These are phyloP conservation scores for Metschnikowia sp. DNA, from an alignment of 805 yeast species.

Conservation along the genomic window DNA sequence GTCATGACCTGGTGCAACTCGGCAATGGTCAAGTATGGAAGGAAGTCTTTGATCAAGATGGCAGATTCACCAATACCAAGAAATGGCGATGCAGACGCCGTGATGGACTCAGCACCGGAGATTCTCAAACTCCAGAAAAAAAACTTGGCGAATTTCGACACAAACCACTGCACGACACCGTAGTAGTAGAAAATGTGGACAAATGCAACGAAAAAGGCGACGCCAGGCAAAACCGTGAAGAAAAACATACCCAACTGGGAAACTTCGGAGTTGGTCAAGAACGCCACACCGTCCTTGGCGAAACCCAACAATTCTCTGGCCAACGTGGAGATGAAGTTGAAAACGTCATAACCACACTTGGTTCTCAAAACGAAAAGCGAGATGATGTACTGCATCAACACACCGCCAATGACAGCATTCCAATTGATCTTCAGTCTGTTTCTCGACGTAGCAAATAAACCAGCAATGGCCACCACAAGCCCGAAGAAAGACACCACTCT, in stretches of 20 bases:
- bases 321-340: constrained; percentile 55
- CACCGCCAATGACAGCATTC: constrained; percentile 59
- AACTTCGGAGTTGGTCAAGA: constrained; percentile 43
- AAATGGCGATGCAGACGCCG: constrained; percentile 66
- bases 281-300: constrained; percentile 60
- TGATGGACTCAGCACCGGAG: constrained; percentile 63
- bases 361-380: constrained; percentile 63
- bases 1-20: constrained; percentile 62
- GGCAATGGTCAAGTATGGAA: constrained; percentile 57
- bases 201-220: constrained; percentile 60
- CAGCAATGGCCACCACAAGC: constrained; percentile 42
- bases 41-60: constrained; percentile 54
- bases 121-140: constrained; percentile 59
- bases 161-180: constrained; percentile 59
- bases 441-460: constrained; percentile 44
- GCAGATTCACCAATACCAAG: constrained; percentile 67
- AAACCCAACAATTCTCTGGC: constrained; percentile 56
- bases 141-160: constrained; percentile 53
- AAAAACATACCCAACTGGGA: constrained; percentile 46
- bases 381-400: constrained; percentile 56
- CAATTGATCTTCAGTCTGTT: constrained; percentile 47
- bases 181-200: constrained; percentile 58
- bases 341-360: constrained; percentile 55
- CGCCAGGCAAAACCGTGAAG: constrained; percentile 60
- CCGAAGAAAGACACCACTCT: constrained; percentile 61